These are phyloP conservation scores for Saccharomycopsis microspora DNA, from an alignment of 805 yeast genomes.

Conservation along the genomic window DNA sequence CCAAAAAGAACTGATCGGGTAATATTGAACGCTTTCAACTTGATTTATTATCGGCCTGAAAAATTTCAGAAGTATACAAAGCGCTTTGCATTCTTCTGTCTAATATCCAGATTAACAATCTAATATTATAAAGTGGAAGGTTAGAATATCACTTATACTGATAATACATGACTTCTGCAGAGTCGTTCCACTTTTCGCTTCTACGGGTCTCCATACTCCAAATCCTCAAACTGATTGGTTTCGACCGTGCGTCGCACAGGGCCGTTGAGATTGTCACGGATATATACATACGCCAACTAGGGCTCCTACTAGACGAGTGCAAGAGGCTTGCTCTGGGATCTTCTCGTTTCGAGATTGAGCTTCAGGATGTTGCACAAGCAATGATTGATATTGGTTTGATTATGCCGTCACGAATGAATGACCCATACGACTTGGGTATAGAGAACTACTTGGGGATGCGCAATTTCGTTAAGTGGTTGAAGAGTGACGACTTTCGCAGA, in stretches of 20 bases:
- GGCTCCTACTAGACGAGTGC: conserved; percentile 40
- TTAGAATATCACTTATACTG: too few relatives aligned
- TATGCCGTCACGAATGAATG: too few relatives aligned
- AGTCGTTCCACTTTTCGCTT: conserved; percentile 34
- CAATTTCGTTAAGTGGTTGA: conserved; percentile 47
- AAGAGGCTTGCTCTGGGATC: conserved; percentile 36
- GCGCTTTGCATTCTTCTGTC: too few relatives aligned
- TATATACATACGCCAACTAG: conserved; percentile 53
- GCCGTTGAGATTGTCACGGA: conserved; percentile 73
- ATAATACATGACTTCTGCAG: conserved; percentile 20
- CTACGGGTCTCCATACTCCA: conserved; percentile 28
- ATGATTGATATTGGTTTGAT: conserved; percentile 50
- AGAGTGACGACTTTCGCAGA: conserved; percentile 32
- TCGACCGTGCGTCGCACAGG: conserved; percentile 64
- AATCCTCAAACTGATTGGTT: conserved; percentile 69
- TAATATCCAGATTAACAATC: too few relatives aligned
- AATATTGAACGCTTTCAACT: too few relatives aligned
- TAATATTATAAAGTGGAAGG: too few relatives aligned
- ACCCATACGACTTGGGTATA: conserved; percentile 14
- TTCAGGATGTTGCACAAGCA: conserved; percentile 67
- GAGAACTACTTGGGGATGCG: conserved; percentile 36
- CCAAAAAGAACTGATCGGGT: too few relatives aligned
- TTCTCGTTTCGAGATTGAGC: conserved; percentile 32
- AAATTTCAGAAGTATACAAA: too few relatives aligned
- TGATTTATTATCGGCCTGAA: too few relatives aligned